These are phyloP conservation scores for Mesostigma viride DNA, from an alignment of 139 green algal species.

Conservation along the genomic window DNA sequence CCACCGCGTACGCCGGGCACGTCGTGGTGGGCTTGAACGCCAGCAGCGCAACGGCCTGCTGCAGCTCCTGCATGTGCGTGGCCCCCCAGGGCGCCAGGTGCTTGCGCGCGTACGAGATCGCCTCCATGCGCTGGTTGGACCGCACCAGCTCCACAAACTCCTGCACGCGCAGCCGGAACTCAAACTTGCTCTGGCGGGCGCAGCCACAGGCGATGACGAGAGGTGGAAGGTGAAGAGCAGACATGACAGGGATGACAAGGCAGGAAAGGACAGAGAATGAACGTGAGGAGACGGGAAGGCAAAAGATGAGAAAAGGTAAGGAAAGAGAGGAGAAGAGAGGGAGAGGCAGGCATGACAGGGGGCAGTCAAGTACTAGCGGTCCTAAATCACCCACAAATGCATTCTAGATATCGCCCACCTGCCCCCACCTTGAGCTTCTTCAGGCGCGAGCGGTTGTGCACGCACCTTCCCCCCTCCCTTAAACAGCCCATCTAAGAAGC, in stretches of 20 bases:
- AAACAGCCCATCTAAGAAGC: slow-evolving; percentile 89
- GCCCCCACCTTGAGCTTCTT: slow-evolving; percentile 49
- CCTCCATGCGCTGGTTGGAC: slow-evolving; percentile 39
- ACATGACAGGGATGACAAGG: not conserved
- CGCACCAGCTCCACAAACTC: slow-evolving; percentile 89
- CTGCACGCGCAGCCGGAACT: slow-evolving; percentile 79
- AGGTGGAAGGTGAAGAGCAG: not conserved
- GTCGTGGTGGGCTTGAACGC: slow-evolving; percentile 50
- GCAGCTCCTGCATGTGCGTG: slow-evolving; percentile 60
- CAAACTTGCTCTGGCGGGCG: slow-evolving; percentile 50
- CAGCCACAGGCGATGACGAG: too few species aligned
- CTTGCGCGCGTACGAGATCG: slow-evolving; percentile 63
- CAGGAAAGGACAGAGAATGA: not conserved
- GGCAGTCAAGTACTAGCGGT: not conserved
- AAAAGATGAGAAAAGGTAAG: not conserved
- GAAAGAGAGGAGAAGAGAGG: not conserved
- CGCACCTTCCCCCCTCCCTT: too few species aligned
- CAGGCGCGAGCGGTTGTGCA: slow-evolving; percentile 48
- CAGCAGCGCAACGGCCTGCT: slow-evolving; percentile 67
- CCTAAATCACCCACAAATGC: not conserved
- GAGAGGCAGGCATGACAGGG: not conserved
- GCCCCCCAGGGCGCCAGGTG: slow-evolving; percentile 61
- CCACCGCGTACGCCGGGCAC: slow-evolving; percentile 43
- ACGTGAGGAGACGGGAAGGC: not conserved
- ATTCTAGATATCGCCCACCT: not conserved